Evolutionary conservation across 2,329 filamentous ascomycete genomes (phyloP), one percentile per base, ranked within the genome.

Genomic region (Metarhizium robertsii): DNA sequence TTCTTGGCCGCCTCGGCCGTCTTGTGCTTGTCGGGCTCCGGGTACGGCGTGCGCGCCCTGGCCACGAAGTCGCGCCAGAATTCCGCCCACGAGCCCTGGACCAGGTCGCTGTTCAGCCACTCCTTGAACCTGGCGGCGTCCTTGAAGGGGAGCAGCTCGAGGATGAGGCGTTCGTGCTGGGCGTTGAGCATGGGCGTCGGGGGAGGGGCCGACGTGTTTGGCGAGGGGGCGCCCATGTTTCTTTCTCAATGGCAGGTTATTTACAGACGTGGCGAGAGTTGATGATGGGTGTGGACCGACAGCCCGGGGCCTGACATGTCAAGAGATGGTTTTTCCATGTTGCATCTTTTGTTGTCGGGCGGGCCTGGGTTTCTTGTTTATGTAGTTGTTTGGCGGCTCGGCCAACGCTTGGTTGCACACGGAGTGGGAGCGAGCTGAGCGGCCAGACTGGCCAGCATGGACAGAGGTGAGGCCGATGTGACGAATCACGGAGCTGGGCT

Each of bases 121-220:
- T 65, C 66, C 45, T 66, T 66, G 60, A 74, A 73, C 56, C 65
- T 61, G 30, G 50, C 47, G 38, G 56, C 49, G 50, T 68, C 66
- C 49, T 67, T 67, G 64, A 73, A 69, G 32, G 71, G 69, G 11
- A 74, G 65, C 43, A 72, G 67, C 58, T 73, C 70, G 58, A 73
- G 62, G 52, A 73, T 64, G 38, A 73, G 69, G 36, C 71, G 68
- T 60, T 71, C 66, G 59, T 71, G 67, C 59, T 73, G 70, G 3
- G 60, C 55, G 20, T 65, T 59, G 48, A 70, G 52, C 36, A 47
- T 52, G 32, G 43, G 30, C 13, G 49, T 42, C 4, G 34, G n/a
- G 5, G 16, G 42, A n/a, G 34, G 50, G 2, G 20, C 8, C n/a
- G 16, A n/a, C 40, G 10, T 11, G 16, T 16, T 43, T 13, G 50